These are phyloP conservation scores for Backusella morwellensis DNA, from an alignment of 192 early-diverging fungal genomes.

Conservation along the genomic window DNA sequence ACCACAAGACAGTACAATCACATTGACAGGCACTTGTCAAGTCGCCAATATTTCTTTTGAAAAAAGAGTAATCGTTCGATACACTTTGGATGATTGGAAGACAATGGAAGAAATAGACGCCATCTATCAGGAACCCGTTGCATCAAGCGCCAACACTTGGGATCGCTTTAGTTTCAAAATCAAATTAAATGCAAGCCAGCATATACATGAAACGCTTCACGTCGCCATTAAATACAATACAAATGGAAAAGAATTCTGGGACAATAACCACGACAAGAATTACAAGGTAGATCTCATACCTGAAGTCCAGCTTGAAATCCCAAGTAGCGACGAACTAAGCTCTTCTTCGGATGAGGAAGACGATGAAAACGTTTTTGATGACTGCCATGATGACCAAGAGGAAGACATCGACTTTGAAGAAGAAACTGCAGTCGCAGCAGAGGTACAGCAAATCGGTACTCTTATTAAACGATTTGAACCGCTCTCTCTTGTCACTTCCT, in stretches of 20 bases:
- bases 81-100: conserved; percentile 78
- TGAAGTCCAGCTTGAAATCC: background rate
- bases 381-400: background rate
- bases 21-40: conserved; percentile 55
- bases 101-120: conserved; percentile 63
- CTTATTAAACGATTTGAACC: conserved; percentile 2
- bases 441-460: background rate
- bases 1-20: background rate
- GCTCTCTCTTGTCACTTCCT: background rate
- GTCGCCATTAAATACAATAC: conserved; percentile 70
- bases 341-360: conserved; percentile 12
- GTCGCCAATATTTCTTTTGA: conserved; percentile 89
- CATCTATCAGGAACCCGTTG: conserved; percentile 56
- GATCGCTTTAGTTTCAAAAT: conserved; percentile 18
- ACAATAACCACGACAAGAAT: conserved; percentile 86
- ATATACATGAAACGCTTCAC: conserved; percentile 41
- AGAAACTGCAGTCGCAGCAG: background rate
- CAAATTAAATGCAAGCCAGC: background rate
- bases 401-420: background rate
- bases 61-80: conserved; percentile 73
- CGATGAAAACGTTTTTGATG: background rate
- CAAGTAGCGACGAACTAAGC: background rate
- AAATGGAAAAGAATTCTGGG: conserved; percentile 76
- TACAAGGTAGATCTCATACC: conserved; percentile 56
- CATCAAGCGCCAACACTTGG: conserved; percentile 15